Conservation (phyloP, 768 basidiomycete species). For the Phanerochaete sordida region DNA sequence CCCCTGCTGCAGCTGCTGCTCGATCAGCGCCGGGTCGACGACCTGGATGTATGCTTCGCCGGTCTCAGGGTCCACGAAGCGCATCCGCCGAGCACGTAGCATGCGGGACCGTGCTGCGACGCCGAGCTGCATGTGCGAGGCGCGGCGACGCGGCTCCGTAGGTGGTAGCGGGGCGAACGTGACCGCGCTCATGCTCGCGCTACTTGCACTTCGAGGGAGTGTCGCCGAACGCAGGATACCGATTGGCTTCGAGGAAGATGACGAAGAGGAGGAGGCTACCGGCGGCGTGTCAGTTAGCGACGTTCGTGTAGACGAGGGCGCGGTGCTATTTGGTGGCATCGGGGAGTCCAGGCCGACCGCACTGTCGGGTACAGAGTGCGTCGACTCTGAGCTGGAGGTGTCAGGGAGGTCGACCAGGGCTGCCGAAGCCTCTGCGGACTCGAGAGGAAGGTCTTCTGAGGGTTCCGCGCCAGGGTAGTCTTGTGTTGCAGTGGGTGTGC, state of each 20-base stretch:
- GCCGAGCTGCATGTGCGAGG: conserved; percentile 28
- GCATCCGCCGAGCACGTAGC: conserved; percentile 27
- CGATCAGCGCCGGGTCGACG: not conserved
- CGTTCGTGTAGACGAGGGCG: conserved; percentile 2
- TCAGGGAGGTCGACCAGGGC: not conserved
- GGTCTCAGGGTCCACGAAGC: conserved; percentile 10
- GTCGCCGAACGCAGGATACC: conserved; percentile 1
- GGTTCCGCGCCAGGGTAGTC: not conserved
- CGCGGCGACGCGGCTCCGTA: conserved; percentile 28
- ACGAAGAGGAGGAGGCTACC: not conserved
- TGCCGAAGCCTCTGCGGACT: not conserved
- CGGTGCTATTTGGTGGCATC: not conserved
- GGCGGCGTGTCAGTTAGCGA: conserved; percentile 5
- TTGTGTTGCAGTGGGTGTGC: not conserved
- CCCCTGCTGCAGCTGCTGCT: not conserved
- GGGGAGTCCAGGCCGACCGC: conserved; percentile 2
- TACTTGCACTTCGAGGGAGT: not conserved
- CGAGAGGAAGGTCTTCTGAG: not conserved
- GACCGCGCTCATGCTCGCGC: conserved; percentile 12
- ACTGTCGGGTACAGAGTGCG: not conserved
- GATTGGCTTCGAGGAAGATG: not conserved
- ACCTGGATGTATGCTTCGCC: not conserved
- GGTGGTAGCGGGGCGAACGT: conserved; percentile 34
- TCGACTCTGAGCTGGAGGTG: not conserved
- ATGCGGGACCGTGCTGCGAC: conserved; percentile 34